These are phyloP conservation scores for Emergomyces pasteurianus DNA, from an alignment of 2,329 filamentous ascomycete species.

Conservation along the genomic window DNA sequence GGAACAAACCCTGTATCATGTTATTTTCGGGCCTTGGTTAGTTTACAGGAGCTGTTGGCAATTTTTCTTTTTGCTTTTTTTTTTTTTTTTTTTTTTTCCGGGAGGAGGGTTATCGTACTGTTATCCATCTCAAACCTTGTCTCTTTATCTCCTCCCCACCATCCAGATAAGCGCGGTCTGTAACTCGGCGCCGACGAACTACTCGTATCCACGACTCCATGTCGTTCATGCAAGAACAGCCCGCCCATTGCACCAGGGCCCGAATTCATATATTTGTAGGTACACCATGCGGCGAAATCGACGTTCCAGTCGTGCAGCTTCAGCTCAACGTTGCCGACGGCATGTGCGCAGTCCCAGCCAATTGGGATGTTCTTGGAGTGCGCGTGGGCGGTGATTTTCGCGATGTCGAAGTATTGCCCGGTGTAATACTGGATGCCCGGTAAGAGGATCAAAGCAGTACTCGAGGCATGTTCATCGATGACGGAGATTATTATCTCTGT, in stretches of 20 bases:
- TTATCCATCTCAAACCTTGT: slow-evolving; percentile 77
- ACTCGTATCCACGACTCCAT: slow-evolving; percentile 39
- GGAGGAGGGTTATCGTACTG: slow-evolving; percentile 20
- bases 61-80: no score
- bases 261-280: slow-evolving; percentile 86
- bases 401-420: slow-evolving; percentile 76
- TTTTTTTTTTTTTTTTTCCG: no score
- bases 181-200: slow-evolving; percentile 32
- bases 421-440: slow-evolving; percentile 89
- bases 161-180: slow-evolving; percentile 60
- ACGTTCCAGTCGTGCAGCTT: slow-evolving; percentile 78
- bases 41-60: background rate
- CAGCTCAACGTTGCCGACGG: slow-evolving; percentile 70
- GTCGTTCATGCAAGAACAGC: slow-evolving; percentile 65
- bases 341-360: slow-evolving; percentile 83
- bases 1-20: no score
- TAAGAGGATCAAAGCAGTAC: slow-evolving; percentile 64
- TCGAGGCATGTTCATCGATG: slow-evolving; percentile 63
- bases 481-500: slow-evolving; percentile 59
- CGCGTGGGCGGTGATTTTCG: slow-evolving; percentile 65
- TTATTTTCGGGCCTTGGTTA: background rate
- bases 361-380: slow-evolving; percentile 58
- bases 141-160: slow-evolving; percentile 74
- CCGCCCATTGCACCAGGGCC: slow-evolving; percentile 73
- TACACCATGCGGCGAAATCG: slow-evolving; percentile 88